Base-by-base conservation (phyloP, 768 basidiomycete species). In the Baorangia bicolor region DNA sequence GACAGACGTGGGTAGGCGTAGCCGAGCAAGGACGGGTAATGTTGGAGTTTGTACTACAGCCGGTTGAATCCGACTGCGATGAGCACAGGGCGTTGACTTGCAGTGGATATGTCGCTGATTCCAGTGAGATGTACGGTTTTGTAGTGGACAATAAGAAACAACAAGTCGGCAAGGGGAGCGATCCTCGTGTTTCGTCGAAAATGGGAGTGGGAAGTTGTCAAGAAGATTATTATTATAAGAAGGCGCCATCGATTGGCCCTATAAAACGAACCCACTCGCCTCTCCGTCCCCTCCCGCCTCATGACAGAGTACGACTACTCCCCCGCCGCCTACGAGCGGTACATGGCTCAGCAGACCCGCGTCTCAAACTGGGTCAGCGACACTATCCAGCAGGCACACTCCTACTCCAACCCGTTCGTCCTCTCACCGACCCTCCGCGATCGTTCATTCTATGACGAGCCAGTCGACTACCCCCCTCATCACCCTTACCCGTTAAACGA, bases 261-360 rank as follows among this genome's bases (percentile, higher is more conserved):
- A 68, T 60, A 60, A 65, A 53, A 37, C 33, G 14, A 28, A 25
- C 45, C 31, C 42, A 51, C 44, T 52, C 39, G 39, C 39, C 51
- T 44, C 33, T 48, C 66, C 53, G 53, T 49, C 30, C 38, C 45
- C 27, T 41, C 42, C 51, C 57, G 28, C 20, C 50, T 37, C 58
- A 84, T 84, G 82, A 83, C 82, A 28, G 82, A 84, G 67, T 84
- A 84, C 77, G 82, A 83, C 71, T 83, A 74, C 67, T 83, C 81
- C 50, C 81, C 81, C 20, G 81, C 79, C 62, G 82, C 81, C 28
- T 71, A 76, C 61, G 74, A 82, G 50, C 76, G 73, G 11, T 73
- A 78, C 63, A 30, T 78, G 49, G 73, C 70, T 27, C 81, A 77
- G n/a, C 81, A 80, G 65, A 28, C 71, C 54, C 74, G 79, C 55